Conservation (phyloP, 352 stramenopile species). For the Phytophthora rubi region DNA sequence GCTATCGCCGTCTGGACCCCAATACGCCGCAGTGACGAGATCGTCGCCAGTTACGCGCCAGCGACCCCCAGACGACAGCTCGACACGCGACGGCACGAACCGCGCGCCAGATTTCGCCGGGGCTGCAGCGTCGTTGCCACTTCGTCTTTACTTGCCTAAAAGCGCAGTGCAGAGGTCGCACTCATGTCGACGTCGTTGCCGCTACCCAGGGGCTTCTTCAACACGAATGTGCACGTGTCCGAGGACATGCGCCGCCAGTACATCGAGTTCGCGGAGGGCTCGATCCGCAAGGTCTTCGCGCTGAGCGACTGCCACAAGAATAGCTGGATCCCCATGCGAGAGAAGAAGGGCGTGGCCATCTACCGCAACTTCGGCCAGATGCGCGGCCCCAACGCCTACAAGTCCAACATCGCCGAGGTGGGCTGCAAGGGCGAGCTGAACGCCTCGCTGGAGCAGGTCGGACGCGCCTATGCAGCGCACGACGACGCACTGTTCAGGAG, state of each 20-base stretch:
- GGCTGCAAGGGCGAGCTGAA: slow-evolving; percentile 71
- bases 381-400: slow-evolving; percentile 62
- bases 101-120: slow-evolving; percentile 14
- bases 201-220: slow-evolving; percentile 80
- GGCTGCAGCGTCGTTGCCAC: slow-evolving; percentile 18
- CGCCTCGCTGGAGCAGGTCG: slow-evolving; percentile 78
- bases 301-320: slow-evolving; percentile 83
- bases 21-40: slow-evolving; percentile 28
- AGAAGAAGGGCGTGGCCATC: slow-evolving; percentile 85
- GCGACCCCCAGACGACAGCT: slow-evolving; percentile 31
- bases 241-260: slow-evolving; percentile 80
- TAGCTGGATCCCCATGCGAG: slow-evolving; percentile 84
- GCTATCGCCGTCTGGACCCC: slow-evolving; percentile 19
- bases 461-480: slow-evolving; percentile 77
- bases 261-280: slow-evolving; percentile 82
- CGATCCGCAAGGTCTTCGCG: slow-evolving; percentile 85
- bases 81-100: slow-evolving; percentile 33
- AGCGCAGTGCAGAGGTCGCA: slow-evolving; percentile 8
- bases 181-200: slow-evolving; percentile 67
- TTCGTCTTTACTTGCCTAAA: slow-evolving; percentile 23
- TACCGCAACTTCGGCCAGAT: slow-evolving; percentile 81
- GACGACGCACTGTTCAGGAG: slow-evolving; percentile 79
- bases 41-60: slow-evolving; percentile 22
- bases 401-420: slow-evolving; percentile 83
- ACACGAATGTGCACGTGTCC: slow-evolving; percentile 64